Evolutionary conservation across 179 eudicot genomes (phyloP), one percentile per base, ranked within the genome.

Genomic region (Amaranthus tricolor): DNA sequence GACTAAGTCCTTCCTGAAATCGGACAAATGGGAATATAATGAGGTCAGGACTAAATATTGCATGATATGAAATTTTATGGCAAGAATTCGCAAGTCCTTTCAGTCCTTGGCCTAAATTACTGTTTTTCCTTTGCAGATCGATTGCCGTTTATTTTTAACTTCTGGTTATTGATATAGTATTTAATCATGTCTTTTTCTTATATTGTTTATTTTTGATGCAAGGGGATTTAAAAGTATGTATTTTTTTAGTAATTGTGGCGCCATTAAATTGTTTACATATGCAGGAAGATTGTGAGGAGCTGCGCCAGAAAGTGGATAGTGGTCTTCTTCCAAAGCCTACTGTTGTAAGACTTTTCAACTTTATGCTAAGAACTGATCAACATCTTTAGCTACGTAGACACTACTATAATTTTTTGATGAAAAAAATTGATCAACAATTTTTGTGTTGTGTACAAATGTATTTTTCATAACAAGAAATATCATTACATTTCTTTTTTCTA

Each of bases 211-310:
- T 1, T 24, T 0, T 24, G 31, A 31, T 31, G 40, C 3, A 31
- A 31, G 40, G 40, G 40, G 40, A 31, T 31, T 31, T 2, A 31
- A 45, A 13, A 56, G 45, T 64, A 68, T 66, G 13, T 6, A 7
- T 19, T 69, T 66, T 65, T 31, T 2, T 62, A 45, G 51, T 67
- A 60, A 59, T 66, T 63, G 6, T 13, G 44, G 21, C 74, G 47
- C 40, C 21, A 57, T 59, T 61, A 56, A 66, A 53, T 54, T 80
- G 31, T 68, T 79, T 55, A 48, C 20, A 52, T 72, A 5, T 79
- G 78, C 92, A 94, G 98, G 97, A 90, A 84, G 98, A 94, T 77
- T 86, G 95, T 55, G 85, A 81, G 71, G 97, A 82, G 68, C 68
- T 92, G 77, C 79, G 77, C 64, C 80, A 86, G 64, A 89, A 87